phyloP scores from a whole-genome alignment of 1,284 basidiomycete species.

The Trametes polyzona region DNA sequence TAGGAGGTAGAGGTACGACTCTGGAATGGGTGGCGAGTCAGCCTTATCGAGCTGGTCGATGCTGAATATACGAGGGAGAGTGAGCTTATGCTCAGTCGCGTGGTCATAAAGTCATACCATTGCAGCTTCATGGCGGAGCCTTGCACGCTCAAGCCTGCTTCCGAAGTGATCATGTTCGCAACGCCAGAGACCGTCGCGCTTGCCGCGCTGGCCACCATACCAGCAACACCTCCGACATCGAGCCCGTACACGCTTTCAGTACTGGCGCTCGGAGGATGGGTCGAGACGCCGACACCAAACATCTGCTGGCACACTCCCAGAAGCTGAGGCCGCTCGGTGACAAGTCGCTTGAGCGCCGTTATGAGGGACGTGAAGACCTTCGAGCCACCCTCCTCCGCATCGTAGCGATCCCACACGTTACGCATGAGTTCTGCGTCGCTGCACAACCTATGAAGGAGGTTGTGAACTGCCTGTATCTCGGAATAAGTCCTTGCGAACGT shows the following conservation, averaged over 20 bases:
- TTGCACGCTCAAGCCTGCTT: conserved; percentile 70
- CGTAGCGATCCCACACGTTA: conserved; percentile 82
- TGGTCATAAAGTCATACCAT: too few species aligned
- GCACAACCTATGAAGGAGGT: conserved; percentile 60
- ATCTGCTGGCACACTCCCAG: conserved; percentile 83
- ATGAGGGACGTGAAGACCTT: conserved; percentile 84
- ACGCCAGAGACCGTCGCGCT: conserved; percentile 78
- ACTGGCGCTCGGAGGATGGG: conserved; percentile 38
- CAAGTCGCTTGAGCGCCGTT: conserved; percentile 78
- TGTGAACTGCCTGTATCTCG: not conserved
- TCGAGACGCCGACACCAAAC: conserved; percentile 71
- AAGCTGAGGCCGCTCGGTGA: conserved; percentile 85
- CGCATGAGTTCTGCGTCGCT: conserved; percentile 83
- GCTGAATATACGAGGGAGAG: conserved; percentile 44
- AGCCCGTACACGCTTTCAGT: conserved; percentile 48
- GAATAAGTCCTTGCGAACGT: conserved; percentile 15
- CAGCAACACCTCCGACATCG: conserved; percentile 76
- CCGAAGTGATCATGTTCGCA: conserved; percentile 70
- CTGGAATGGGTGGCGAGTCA: conserved; percentile 90
- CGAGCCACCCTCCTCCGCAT: conserved; percentile 62
- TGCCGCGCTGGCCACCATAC: conserved; percentile 83
- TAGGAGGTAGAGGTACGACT: conserved; percentile 91
- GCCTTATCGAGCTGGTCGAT: conserved; percentile 97
- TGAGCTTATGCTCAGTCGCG: too few species aligned
- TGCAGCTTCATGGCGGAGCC: conserved; percentile 83